Evolutionary conservation across 345 rosid genomes (phyloP).

Genomic region (Raphanus raphanistrum): DNA sequence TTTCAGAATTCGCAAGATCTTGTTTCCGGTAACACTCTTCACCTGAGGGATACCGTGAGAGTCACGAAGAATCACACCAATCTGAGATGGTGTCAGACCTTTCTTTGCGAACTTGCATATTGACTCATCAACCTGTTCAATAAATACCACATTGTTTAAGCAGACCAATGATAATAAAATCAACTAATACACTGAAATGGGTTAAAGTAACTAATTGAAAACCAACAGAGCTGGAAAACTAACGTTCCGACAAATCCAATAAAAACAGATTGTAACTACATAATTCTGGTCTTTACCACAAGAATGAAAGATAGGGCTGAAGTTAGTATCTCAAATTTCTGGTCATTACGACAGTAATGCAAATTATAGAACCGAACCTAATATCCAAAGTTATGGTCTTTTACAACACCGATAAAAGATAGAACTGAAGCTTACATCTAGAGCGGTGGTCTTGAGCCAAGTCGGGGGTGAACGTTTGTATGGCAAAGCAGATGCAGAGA

Average conservation of each 20-base stretch:
- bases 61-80: slow-evolving; percentile 62
- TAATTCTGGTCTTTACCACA: not conserved
- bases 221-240: not conserved
- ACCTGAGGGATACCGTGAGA: no score
- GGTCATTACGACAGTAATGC: not conserved
- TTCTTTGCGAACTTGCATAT: slow-evolving; percentile 72
- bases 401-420: not conserved
- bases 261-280: no score
- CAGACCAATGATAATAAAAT: not conserved
- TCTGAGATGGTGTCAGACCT: slow-evolving; percentile 68
- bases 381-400: not conserved
- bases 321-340: no score
- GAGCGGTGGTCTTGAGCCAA: slow-evolving; percentile 69
- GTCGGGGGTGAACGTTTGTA: slow-evolving; percentile 81
- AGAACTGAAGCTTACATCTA: slow-evolving; percentile 43
- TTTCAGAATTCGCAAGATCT: slow-evolving; percentile 4
- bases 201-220: no score
- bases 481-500: slow-evolving; percentile 84
- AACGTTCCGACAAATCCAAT: not conserved
- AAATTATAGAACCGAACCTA: not conserved
- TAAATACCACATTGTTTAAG: not conserved
- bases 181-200: not conserved
- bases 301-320: no score
- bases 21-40: slow-evolving; percentile 6
- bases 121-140: slow-evolving; percentile 51